Percentiles rank a stretch among this genome's conserved stretches.
Evolutionary conservation across 202 grass and related monocot genomes (phyloP).

Genomic region (Schoenoplectus triqueter): DNA sequence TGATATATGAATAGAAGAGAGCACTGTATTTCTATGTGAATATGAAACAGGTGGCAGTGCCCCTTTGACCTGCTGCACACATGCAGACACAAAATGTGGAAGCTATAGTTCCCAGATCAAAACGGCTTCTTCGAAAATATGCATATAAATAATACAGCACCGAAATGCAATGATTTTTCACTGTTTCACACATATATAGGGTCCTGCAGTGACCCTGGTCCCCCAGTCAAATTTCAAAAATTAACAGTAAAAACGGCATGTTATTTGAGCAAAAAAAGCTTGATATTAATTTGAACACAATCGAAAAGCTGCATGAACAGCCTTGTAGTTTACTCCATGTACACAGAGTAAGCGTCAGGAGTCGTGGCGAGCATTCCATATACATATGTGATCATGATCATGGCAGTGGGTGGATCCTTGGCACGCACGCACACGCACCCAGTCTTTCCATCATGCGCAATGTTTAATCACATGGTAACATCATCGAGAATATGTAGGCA

Average conservation of each 20-base stretch:
- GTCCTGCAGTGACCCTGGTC: neutral
- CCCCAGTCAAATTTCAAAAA: neutral
- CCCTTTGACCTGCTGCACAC: slow-evolving; percentile 1
- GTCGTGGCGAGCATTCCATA: slow-evolving; percentile 19
- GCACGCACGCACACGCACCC: slow-evolving; percentile 37
- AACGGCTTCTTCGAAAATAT: slow-evolving; percentile 21
- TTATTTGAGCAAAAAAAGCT: neutral
- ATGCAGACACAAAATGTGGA: slow-evolving; percentile 14
- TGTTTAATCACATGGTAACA: slow-evolving; percentile 31
- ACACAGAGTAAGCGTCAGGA: slow-evolving; percentile 26
- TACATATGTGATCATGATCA: slow-evolving; percentile 21
- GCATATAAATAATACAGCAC: neutral
- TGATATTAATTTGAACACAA: neutral
- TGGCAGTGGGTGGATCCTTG: slow-evolving; percentile 31
- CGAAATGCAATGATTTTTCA: neutral
- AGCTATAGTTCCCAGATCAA: slow-evolving; percentile 13
- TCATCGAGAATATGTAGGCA: slow-evolving; percentile 28
- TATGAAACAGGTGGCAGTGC: slow-evolving; percentile 3
- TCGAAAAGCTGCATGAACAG: slow-evolving; percentile 18
- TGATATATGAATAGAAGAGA: neutral
- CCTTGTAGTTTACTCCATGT: slow-evolving; percentile 36
- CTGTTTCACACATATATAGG: slow-evolving; percentile 13
- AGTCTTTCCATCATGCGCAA: slow-evolving; percentile 33
- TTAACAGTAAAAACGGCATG: neutral
- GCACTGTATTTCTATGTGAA: neutral